A percentile compares a stretch with the other conserved stretches of the same genome.
Evolutionary conservation across 768 basidiomycete species (phyloP).

Genomic region (Filobasidium wieringae): DNA sequence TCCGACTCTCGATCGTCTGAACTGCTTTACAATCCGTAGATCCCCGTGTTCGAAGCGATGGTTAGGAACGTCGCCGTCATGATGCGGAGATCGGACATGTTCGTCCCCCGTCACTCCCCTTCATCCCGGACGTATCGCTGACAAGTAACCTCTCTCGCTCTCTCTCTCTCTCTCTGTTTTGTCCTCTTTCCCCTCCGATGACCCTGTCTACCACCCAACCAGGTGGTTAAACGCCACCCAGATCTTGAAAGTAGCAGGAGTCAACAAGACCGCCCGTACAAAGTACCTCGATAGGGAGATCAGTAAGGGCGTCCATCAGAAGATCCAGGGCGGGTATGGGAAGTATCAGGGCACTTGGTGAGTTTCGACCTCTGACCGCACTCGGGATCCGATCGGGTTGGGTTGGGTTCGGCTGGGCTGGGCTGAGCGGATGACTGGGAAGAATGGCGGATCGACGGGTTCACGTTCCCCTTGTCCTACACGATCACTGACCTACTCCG

Average conservation of each 20-base stretch:
- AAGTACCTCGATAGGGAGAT: conserved; percentile 94
- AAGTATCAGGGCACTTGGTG: conserved; percentile 99
- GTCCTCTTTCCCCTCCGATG: not conserved
- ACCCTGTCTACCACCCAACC: not conserved
- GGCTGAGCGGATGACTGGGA: too few species aligned
- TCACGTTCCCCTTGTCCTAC: too few species aligned
- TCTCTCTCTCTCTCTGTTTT: not conserved
- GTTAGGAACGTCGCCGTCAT: conserved; percentile 96
- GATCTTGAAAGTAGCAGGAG: conserved; percentile 95
- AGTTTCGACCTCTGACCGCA: conserved; percentile 22
- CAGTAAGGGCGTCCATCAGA: conserved; percentile 85
- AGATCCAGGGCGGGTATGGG: conserved; percentile 97
- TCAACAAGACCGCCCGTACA: conserved; percentile 89
- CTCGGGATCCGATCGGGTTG: not conserved
- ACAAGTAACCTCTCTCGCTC: not conserved
- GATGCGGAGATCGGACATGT: conserved; percentile 87
- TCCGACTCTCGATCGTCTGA: not conserved
- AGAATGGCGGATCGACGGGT: too few species aligned
- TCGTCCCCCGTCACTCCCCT: conserved; percentile 35
- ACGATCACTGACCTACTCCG: too few species aligned
- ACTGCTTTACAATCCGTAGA: conserved; percentile 11
- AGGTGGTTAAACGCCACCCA: conserved; percentile 81
- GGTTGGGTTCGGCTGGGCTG: too few species aligned
- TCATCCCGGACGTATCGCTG: not conserved
- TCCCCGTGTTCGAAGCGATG: conserved; percentile 93